These are phyloP conservation scores for Fusarium sp. DNA, from an alignment of 2,329 filamentous ascomycete genomes.

Conservation along the genomic window DNA sequence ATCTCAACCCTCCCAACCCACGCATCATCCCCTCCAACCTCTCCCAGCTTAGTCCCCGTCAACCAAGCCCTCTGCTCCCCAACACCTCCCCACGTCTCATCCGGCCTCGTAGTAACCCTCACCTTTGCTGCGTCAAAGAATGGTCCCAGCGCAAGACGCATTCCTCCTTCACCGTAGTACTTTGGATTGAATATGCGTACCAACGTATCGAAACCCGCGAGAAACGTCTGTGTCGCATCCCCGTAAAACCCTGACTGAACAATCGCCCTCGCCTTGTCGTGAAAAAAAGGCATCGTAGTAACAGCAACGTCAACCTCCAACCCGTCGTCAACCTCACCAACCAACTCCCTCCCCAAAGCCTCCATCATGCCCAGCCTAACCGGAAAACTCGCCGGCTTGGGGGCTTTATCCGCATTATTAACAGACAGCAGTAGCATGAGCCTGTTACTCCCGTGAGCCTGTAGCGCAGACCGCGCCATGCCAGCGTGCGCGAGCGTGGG, in stretches of 20 bases:
- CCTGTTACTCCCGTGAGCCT: conserved; percentile 36
- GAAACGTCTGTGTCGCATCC: conserved; percentile 68
- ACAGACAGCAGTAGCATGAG: conserved; percentile 70
- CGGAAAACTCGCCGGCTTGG: conserved; percentile 74
- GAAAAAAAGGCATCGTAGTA: conserved; percentile 78
- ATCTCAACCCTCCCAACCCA: conserved; percentile 73
- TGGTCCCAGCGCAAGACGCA: conserved; percentile 66
- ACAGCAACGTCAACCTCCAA: conserved; percentile 72
- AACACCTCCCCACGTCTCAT: conserved; percentile 67
- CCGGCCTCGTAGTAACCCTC: conserved; percentile 71
- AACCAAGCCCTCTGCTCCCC: conserved; percentile 60
- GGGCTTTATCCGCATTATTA: conserved; percentile 73
- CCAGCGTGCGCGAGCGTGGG: conserved; percentile 70
- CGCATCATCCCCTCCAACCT: conserved; percentile 62
- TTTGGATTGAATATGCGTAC: conserved; percentile 77
- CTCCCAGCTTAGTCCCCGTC: conserved; percentile 57
- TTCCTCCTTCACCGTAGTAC: conserved; percentile 65
- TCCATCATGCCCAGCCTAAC: conserved; percentile 78
- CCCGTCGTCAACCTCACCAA: conserved; percentile 39
- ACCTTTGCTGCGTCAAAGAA: conserved; percentile 73
- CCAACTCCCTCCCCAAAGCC: conserved; percentile 69
- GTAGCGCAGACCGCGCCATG: conserved; percentile 64
- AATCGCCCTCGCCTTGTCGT: conserved; percentile 74
- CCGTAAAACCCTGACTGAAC: conserved; percentile 56
- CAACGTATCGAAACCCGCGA: conserved; percentile 81